phyloP scores from a whole-genome alignment of 306 rosid genomes.

The Arachis hypogaea region DNA sequence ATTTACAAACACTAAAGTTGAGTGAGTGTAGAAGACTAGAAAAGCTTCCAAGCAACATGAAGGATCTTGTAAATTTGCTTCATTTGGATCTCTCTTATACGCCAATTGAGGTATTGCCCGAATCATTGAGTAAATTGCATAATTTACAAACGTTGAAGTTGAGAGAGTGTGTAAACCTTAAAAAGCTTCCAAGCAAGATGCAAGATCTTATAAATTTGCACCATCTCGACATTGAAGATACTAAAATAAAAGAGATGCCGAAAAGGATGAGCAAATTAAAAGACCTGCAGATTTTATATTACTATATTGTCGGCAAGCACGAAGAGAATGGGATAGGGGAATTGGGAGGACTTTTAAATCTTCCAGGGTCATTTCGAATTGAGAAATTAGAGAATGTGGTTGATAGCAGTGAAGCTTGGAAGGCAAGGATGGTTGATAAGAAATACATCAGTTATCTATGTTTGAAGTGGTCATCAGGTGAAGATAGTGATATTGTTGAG shows the following conservation, averaged over 20 bases:
- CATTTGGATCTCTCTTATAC: not conserved
- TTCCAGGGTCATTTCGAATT: not conserved
- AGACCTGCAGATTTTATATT: not conserved
- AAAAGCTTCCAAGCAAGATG: not conserved
- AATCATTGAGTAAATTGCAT: not conserved
- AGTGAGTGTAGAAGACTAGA: too few relatives aligned
- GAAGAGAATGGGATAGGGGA: not conserved
- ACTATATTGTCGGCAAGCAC: not conserved
- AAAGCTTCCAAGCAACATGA: not conserved
- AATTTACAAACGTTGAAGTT: not conserved
- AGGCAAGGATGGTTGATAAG: not conserved
- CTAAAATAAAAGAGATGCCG: not conserved
- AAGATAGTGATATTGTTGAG: not conserved
- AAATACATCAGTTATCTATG: not conserved
- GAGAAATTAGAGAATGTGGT: not conserved
- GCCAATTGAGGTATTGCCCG: not conserved
- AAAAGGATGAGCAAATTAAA: not conserved
- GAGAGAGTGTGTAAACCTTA: not conserved
- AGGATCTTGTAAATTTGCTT: not conserved
- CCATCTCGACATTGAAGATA: not conserved
- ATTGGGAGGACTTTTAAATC: not conserved
- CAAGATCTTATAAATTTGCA: not conserved
- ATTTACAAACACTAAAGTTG: not conserved
- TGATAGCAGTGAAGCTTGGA: not conserved
- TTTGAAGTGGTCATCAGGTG: not conserved